These are phyloP conservation scores for Ascobolus immersus DNA, from an alignment of 495 filamentous ascomycete genomes.

Conservation along the genomic window DNA sequence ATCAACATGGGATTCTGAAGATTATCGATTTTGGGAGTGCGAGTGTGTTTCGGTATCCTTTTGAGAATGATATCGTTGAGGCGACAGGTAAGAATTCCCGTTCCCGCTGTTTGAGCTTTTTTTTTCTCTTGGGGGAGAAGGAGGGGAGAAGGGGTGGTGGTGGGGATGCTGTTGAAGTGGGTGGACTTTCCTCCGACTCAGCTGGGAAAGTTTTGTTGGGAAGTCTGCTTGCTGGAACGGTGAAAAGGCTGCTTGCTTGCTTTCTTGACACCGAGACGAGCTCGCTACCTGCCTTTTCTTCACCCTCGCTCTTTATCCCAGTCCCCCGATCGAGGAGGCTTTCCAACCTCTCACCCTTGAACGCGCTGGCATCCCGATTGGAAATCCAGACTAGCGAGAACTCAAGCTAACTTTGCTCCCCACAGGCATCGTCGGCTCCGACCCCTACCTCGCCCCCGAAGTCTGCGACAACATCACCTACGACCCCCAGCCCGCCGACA, in stretches of 20 bases:
- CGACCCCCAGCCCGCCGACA: slow-evolving; percentile 77
- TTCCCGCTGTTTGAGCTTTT: not conserved
- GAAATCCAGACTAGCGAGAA: not conserved
- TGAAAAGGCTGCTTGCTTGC: no score
- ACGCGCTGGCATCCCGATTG: no score
- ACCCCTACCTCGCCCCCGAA: slow-evolving; percentile 90
- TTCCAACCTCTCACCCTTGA: no score
- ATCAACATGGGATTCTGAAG: slow-evolving; percentile 95
- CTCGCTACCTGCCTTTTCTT: not conserved
- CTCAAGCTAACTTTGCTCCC: not conserved
- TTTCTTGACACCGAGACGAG: no score
- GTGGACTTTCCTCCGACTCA: no score
- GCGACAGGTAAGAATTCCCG: slow-evolving; percentile 44
- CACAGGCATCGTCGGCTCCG: slow-evolving; percentile 92
- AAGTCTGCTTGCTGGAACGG: no score
- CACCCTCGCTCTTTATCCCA: not conserved
- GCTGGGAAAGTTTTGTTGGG: no score
- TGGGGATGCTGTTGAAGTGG: no score
- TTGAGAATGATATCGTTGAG: slow-evolving; percentile 70
- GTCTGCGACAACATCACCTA: slow-evolving; percentile 89
- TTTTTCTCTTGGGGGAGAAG: no score
- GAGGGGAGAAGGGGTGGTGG: no score
- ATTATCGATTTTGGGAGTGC: slow-evolving; percentile 98
- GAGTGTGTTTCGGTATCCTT: slow-evolving; percentile 88
- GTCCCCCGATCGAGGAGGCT: no score